Evolutionary conservation across 257 asterid genomes (phyloP).

Genomic region (Leonotis leonurus): DNA sequence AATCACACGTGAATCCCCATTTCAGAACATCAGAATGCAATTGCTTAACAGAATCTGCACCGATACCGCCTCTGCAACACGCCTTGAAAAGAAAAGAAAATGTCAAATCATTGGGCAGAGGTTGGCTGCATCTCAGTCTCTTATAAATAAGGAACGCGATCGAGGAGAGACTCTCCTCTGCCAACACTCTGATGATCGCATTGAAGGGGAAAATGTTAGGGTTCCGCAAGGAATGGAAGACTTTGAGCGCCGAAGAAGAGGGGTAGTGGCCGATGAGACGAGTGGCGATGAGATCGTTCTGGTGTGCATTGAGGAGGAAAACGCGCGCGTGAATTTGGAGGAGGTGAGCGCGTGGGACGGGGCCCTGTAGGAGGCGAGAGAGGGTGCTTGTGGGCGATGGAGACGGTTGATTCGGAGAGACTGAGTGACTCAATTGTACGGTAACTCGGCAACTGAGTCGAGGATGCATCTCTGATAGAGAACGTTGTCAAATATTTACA

Average conservation of each 20-base stretch:
- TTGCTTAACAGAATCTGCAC: constrained; percentile 27
- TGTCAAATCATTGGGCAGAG: constrained; percentile 56
- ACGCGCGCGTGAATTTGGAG: constrained; percentile 69
- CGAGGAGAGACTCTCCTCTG: constrained; percentile 42
- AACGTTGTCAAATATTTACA: no score
- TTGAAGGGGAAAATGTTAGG: constrained; percentile 69
- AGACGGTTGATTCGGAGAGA: constrained; percentile 14
- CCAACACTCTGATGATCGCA: constrained; percentile 60
- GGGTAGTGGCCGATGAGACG: constrained; percentile 77
- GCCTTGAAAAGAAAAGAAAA: constrained; percentile 68
- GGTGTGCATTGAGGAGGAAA: constrained; percentile 46
- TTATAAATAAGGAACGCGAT: constrained; percentile 34
- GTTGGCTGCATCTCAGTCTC: constrained; percentile 15
- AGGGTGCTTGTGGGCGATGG: constrained; percentile 16
- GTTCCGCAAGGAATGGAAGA: constrained; percentile 28
- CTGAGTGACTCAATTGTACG: constrained; percentile 9
- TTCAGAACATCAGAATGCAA: constrained; percentile 47
- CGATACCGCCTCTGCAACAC: constrained; percentile 24
- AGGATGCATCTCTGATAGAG: no score
- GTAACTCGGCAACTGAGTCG: constrained; percentile 15
- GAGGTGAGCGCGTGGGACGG: constrained; percentile 38
- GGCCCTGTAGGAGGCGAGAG: constrained; percentile 52
- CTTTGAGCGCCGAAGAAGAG: constrained; percentile 33
- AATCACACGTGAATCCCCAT: constrained; percentile 31
- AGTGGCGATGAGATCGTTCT: constrained; percentile 61